Evolutionary conservation across 495 filamentous ascomycete species (phyloP), one percentile per base, ranked within the genome.

Genomic region (Chlorociboria aeruginascens): DNA sequence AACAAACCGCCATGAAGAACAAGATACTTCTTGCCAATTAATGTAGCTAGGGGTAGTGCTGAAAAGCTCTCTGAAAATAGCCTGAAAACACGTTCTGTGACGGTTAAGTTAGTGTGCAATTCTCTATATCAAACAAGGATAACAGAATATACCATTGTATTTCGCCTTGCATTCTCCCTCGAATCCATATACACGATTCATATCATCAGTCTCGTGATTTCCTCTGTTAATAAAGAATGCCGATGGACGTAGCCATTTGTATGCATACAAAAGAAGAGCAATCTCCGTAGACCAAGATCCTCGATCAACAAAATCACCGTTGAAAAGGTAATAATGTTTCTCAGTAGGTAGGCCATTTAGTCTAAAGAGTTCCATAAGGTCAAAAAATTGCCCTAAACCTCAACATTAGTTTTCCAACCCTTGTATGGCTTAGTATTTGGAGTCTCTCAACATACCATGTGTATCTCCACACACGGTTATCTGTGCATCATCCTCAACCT

Each of bases 141-240:
- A 25, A 30, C 30, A 38, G 20, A 14, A 29, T 46, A 28, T 49
- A 54, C 55, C 92, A 65, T 82, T 94, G 66, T 99, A 99, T 67
- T 99, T 99, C 49, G 86, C 86, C 62, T 86, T 88, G 68, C 93
- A 97, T 61, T 99, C 92, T 59, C 93, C 92, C 62, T 97, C 92
- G 59, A 99, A 99, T 42, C 92, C 92, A 60, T 99, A 97, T 25
- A 92, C 89, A 61, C 86, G 80, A 71, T 99, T 99, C 92, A 99
- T 99, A 64, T 97, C 92, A 63, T 99, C 92, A 49, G 92, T 97
- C 68, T 99, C 92, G 69, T 99, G 92, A 66, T 99, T 99, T 52
- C 92, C 92, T 43, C 92, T 82, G 73, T 99, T 99, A 50, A 99
- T 71, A 80, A 94, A 99, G 67, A 99, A 86, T 34, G 70, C 75